These are phyloP conservation scores for Gentiana straminea DNA, from an alignment of 257 asterid genomes.

Conservation along the genomic window DNA sequence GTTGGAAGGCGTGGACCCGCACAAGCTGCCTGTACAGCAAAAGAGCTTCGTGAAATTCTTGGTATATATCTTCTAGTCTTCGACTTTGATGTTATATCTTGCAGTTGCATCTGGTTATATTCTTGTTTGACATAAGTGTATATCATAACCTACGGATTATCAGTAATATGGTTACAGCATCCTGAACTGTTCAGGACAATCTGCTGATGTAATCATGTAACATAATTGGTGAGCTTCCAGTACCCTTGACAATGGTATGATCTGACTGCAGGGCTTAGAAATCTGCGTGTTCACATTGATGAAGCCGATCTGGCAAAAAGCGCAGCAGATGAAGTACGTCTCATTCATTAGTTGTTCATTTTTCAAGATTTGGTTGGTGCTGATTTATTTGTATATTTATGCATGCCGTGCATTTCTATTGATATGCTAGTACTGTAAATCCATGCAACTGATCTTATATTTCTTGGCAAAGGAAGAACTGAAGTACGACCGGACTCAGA, in stretches of 20 bases:
- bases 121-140: too few relatives aligned
- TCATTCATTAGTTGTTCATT: background rate
- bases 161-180: too few relatives aligned
- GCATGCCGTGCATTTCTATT: too few relatives aligned
- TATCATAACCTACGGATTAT: too few relatives aligned
- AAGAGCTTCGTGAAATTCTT: slow-evolving; percentile 82
- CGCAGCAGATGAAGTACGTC: slow-evolving; percentile 70
- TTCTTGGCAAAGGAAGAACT: slow-evolving; percentile 50
- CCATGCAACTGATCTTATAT: too few relatives aligned
- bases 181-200: too few relatives aligned
- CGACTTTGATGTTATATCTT: background rate
- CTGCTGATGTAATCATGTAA: too few relatives aligned
- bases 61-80: slow-evolving; percentile 27
- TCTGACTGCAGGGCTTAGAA: slow-evolving; percentile 53
- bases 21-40: slow-evolving; percentile 93
- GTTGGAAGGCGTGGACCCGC: slow-evolving; percentile 99
- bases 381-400: background rate
- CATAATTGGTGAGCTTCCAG: slow-evolving; percentile 1
- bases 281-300: slow-evolving; percentile 38
- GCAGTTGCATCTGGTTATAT: too few relatives aligned
- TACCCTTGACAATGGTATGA: slow-evolving; percentile 1
- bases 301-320: slow-evolving; percentile 51
- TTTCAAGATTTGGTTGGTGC: background rate
- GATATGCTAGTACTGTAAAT: background rate
- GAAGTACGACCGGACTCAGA: slow-evolving; percentile 73